These are phyloP conservation scores for Cytospora schulzeri DNA, from an alignment of 2,329 filamentous ascomycete genomes.

Conservation along the genomic window DNA sequence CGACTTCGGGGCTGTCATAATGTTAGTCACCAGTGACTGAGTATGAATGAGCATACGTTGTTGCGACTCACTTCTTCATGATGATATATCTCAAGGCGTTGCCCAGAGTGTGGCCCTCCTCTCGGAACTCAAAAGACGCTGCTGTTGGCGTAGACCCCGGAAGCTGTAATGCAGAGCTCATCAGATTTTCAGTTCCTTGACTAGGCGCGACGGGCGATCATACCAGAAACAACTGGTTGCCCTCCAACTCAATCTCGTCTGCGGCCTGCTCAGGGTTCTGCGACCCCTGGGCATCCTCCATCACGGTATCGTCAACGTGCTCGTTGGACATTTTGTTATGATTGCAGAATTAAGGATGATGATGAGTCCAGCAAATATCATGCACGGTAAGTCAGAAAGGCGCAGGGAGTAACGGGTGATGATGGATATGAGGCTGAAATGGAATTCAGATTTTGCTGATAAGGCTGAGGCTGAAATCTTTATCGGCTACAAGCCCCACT, in stretches of 20 bases:
- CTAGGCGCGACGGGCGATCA: neutral
- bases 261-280: constrained; percentile 40
- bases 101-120: constrained; percentile 92
- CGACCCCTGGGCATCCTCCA: constrained; percentile 48
- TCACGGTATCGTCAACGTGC: constrained; percentile 37
- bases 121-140: constrained; percentile 91
- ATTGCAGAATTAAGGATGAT: neutral
- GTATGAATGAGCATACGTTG: neutral
- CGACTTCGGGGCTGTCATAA: constrained; percentile 78
- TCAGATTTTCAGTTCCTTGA: constrained; percentile 23
- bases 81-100: constrained; percentile 94
- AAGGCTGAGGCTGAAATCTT: neutral
- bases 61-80: constrained; percentile 87
- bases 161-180: constrained; percentile 55
- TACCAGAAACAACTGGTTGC: constrained; percentile 32
- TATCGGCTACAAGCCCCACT: neutral
- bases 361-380: neutral
- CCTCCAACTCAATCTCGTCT: constrained; percentile 37
- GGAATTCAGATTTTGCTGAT: constrained; percentile 2
- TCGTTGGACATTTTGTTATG: constrained; percentile 26
- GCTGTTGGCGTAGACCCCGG: constrained; percentile 84
- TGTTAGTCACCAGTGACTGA: constrained; percentile 24
- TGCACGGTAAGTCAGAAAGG: neutral
- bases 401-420: neutral
- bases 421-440: neutral